Evolutionary conservation across 139 green algal genomes (phyloP), one percentile per base, ranked within the genome.

Genomic region (Desmodesmus armatus): DNA sequence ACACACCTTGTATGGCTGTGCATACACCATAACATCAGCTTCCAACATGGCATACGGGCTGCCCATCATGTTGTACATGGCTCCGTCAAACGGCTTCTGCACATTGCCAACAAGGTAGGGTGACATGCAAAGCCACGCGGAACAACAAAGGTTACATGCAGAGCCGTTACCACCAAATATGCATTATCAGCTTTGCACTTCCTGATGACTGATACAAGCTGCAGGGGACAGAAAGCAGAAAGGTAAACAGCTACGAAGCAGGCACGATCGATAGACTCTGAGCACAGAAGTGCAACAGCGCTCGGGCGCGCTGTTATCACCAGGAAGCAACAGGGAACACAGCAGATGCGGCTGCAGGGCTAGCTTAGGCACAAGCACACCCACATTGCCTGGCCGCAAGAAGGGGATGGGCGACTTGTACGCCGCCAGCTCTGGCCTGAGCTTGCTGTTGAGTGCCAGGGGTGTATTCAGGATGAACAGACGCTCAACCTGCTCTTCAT

Each of bases 381-480:
- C 78, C 73, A 93, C 80, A 27, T 84, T 90, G 39, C 87, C 82
- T 21, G 93, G 93, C 4, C 93, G 79, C 80, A 96, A 73, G 89
- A 97, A 97, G 27, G 94, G 84, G 62, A 96, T 77, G 13, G 91
- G 91, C 62, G 77, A 88, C 89, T 96, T 96, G 90, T 95, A 96
- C 0, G 88, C 89, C 33, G 93, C 89, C 63, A 97, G 90, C 89
- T 96, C 93, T 7, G 94, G 94, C 13, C 94, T 69, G 41, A 97
- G 90, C 80, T 94, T 91, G 80, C 88, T 87, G 90, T 85, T 92
- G 0, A 84, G 55, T 4, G 84, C 70, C 21, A 97, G 75, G 0
- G 94, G 94, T 0, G 92, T 96, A 87, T 96, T 96, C 33, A 97
- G 87, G 37, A 96, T 90, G 31, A 96, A 76, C 47, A 97, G 73